A percentile compares a stretch with the other conserved stretches of the same genome.
Evolutionary conservation across 192 early-diverging fungal genomes (phyloP).

Genomic region (Podila horticola): DNA sequence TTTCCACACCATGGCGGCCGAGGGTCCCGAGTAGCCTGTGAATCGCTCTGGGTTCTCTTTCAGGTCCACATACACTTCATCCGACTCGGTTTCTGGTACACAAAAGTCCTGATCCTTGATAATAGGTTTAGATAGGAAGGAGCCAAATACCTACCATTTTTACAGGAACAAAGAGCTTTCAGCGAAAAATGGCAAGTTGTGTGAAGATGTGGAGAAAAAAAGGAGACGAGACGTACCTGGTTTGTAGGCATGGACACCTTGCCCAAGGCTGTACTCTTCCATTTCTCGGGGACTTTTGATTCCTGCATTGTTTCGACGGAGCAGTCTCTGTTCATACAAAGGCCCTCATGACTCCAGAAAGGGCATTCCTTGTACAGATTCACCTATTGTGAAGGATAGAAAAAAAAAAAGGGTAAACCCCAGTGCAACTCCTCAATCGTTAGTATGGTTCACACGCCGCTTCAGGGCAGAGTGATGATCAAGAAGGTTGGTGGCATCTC

Average conservation of each 20-base stretch:
- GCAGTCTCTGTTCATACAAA: constrained; percentile 76
- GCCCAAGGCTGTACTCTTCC: constrained; percentile 16
- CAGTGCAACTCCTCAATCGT: too few species aligned
- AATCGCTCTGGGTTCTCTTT: constrained; percentile 95
- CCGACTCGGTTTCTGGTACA: constrained; percentile 52
- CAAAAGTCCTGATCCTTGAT: constrained; percentile 86
- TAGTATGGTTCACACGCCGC: too few species aligned
- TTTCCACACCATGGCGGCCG: constrained; percentile 90
- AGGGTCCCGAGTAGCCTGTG: constrained; percentile 94
- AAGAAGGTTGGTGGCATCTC: background rate
- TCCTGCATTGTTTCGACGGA: constrained; percentile 74
- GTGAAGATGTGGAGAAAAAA: constrained; percentile 27
- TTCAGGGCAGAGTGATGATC: background rate
- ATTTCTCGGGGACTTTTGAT: constrained; percentile 42
- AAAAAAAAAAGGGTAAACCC: background rate
- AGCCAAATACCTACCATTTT: constrained; percentile 54
- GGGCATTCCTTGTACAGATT: constrained; percentile 79
- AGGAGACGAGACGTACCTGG: constrained; percentile 14
- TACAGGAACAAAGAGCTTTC: background rate
- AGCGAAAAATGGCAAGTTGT: background rate
- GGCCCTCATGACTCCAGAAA: constrained; percentile 73
- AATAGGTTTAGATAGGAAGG: constrained; percentile 44
- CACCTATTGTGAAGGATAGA: constrained; percentile 46
- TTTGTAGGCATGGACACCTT: constrained; percentile 37
- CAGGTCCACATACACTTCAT: constrained; percentile 91